Conservation (phyloP, 306 rosid species). For the Quercus rubra region DNA sequence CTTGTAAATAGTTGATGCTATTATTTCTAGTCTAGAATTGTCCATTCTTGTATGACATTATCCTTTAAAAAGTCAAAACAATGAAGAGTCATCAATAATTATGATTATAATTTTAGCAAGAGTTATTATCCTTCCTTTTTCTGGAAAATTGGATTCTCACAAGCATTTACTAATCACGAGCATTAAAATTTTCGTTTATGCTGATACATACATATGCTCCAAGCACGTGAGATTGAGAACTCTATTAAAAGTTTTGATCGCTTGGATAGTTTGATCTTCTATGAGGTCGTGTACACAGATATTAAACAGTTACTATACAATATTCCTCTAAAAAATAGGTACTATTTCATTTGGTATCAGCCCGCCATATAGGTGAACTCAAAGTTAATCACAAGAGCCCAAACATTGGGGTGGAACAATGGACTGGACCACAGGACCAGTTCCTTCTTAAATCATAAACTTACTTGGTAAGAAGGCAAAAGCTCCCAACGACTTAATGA, state of each 20-base stretch:
- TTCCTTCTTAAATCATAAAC: background rate
- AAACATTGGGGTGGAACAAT: background rate
- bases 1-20: conserved; percentile 41
- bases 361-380: too few relatives aligned
- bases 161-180: background rate
- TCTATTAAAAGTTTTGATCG: too few relatives aligned
- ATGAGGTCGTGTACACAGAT: too few relatives aligned
- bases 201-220: too few relatives aligned
- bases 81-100: background rate
- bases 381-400: background rate
- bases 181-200: background rate
- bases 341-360: too few relatives aligned
- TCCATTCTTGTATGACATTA: conserved; percentile 7
- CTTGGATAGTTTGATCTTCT: too few relatives aligned
- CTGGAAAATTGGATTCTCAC: background rate
- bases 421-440: background rate
- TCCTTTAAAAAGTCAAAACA: background rate
- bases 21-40: conserved; percentile 9
- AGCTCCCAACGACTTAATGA: too few relatives aligned
- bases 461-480: background rate
- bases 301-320: too few relatives aligned
- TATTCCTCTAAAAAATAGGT: too few relatives aligned
- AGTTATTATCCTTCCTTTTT: background rate
- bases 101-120: background rate
- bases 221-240: too few relatives aligned